Base-by-base conservation (phyloP, 129 eudicot genomes). In the Logfia minima region DNA sequence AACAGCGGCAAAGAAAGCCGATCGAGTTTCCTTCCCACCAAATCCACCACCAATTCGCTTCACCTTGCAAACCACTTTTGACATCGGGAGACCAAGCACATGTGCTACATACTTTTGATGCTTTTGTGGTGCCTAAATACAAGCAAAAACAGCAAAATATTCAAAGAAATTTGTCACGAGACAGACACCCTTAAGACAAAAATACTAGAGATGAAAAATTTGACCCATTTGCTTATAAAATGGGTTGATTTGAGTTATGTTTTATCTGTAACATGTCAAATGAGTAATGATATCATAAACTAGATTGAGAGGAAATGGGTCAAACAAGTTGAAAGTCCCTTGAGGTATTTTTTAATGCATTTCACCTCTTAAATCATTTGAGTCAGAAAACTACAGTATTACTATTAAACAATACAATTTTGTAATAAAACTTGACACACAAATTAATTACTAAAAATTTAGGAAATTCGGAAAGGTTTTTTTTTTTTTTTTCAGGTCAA, bases 31-130 rank as follows among this genome's bases (percentile, higher is more conserved):
- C 75, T 95, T 95, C 56, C 99, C 99, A 22, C 99, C 99, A 84
- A 95, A 95, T 53, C 99, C 99, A 84, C 99, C 99, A 60, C 99
- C 99, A 71, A 95, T 81, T 82, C 99, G 85, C 84, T 95, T 95
- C 71, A 90, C 90, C 80, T 86, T 95, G 94, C 99, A 95, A 32
- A 95, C 97, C 70, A 95, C 97, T 85, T 91, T 95, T 24, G 99
- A 95, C 99, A 95, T 95, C 6, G 99, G 97, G 74, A 95, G 96
- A 59, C 97, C 99, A 67, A 95, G 99, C 77, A 88, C 97, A 74
- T 80, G 92, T 21, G 97, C 56, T 35, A 95, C 97, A 72, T 95
- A 91, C 78, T 92, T 89, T 78, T 95, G 99, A 85, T 95, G 97
- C 87, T 88, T 95, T 74, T 89, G 92, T 34, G 99, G 99, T 70